Base-by-base conservation (phyloP, 2,329 filamentous ascomycete genomes). In the Fusarium graminum region DNA sequence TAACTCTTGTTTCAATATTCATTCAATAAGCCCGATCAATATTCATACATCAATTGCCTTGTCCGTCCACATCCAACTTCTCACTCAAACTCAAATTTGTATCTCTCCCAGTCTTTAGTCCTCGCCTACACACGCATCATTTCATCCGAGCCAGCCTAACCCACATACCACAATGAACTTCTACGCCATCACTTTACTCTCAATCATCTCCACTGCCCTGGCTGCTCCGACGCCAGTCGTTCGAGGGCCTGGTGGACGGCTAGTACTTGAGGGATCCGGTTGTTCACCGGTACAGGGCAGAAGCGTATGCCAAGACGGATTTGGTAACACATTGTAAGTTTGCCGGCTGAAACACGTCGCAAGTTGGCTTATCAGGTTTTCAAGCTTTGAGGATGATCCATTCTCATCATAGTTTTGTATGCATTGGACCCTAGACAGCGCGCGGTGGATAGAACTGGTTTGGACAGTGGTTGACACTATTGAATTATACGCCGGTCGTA, bases 281-380 rank as follows among this genome's bases (percentile, higher is more conserved):
- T 64, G 59, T 3, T 59, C 34, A 2, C 3, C 25, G 0, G 62
- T 65, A 1, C 60, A 65, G 16, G 62, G 62, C 8, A 38, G 54
- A 45, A 55, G 36, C 8, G 61, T 65, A 2, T 65, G 62, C 6
- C 22, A 65, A 0, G 60, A 65, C 14, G 62, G 62, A 19, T 12
- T 51, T 2, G 62, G 62, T 4, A 65, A 65, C 17, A 65, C 47
- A 4, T 65, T 65, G 60, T 61, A 38, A 43, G 60, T 36, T 4
- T n/a, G 10, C 3, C 12, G 2, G 3, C 6, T 6, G 6, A 19
- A 6, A 14, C 4, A 3, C 4, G 2, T 10, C 12, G 3, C 4
- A 4, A 7, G 1, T 3, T 1, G 12, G 4, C 43, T 58, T 14
- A 59, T 17, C 1, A 10, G 2, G 4, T 2, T 36, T 1, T n/a